Evolutionary conservation across 2,329 filamentous ascomycete genomes (phyloP), one percentile per base, ranked within the genome.

Genomic region (Monascus ruber): DNA sequence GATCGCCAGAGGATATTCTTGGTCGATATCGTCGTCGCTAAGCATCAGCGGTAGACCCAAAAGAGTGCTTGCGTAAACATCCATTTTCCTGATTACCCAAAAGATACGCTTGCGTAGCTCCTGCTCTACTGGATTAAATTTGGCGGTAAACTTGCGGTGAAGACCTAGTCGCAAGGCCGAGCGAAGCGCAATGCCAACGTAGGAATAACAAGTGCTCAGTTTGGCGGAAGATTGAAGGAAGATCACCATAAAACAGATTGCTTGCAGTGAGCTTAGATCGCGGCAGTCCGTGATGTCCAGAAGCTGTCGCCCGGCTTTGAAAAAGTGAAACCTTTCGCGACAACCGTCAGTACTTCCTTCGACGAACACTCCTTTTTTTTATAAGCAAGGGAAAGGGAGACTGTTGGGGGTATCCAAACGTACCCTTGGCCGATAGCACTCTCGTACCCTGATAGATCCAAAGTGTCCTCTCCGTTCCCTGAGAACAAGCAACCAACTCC

Each of bases 221-320:
- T 85, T 85, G 6, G 83, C 83, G 2, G 85, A 84, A 2, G 81
- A 78, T 53, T 91, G 85, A 1, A 89, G 70, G 54, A 88, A 91
- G 2, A 89, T 66, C 36, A 87, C 82, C 73, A 87, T 83, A 56
- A 85, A 87, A 17, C 87, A 65, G 5, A 91, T 71, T 2, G 81
- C 77, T 57, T 91, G 84, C 6, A 89, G 65, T 1, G 83, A 83
- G 17, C 71, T 74, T 33, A 89, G 67, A 54, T 88, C 83, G 35
- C 83, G 77, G 49, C 83, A 87, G 44, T 73, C 70, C 1, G 70
- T 73, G 31, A 73, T 65, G 46, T 74, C 71, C 35, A 88, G 65
- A 41, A 87, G 68, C 33, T 75, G 65, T 40, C 82, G 74, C 4
- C 83, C 76, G 3, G 74, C 72, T 48, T 75, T 76, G 56, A 85